phyloP scores from a whole-genome alignment of 1,284 basidiomycete genomes.

The Afroboletus lepidellus region DNA sequence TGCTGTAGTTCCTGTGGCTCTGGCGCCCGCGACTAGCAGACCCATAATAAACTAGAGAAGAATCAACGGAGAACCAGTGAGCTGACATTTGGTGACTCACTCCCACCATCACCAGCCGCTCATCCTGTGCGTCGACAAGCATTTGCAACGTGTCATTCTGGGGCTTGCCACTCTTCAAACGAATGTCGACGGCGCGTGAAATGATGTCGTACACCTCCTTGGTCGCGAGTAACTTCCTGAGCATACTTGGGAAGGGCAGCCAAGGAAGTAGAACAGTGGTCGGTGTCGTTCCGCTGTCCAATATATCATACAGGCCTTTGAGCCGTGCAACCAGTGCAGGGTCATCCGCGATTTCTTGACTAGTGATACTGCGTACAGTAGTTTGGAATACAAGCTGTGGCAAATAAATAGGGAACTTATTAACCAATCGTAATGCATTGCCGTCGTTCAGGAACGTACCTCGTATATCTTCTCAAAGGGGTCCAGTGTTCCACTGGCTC shows the following conservation, averaged over 20 bases:
- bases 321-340: constrained; percentile 55
- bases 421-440: background rate
- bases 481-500: constrained; percentile 56
- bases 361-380: constrained; percentile 63
- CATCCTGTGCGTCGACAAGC: constrained; percentile 65
- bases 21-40: constrained; percentile 67
- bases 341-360: constrained; percentile 66
- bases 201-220: constrained; percentile 72
- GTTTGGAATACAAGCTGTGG: constrained; percentile 67
- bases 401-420: background rate
- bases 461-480: constrained; percentile 70
- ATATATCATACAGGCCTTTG: constrained; percentile 58
- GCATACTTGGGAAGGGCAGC: constrained; percentile 68
- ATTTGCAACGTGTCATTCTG: constrained; percentile 69
- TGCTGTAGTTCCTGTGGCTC: constrained; percentile 74
- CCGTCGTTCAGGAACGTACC: constrained; percentile 39
- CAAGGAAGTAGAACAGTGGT: constrained; percentile 68
- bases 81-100: constrained; percentile 41
- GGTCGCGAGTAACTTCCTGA: constrained; percentile 65
- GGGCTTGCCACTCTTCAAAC: constrained; percentile 52
- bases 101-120: constrained; percentile 63
- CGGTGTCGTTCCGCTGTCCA: constrained; percentile 69
- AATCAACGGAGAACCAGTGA: constrained; percentile 21
- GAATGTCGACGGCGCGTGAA: constrained; percentile 49
- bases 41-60: constrained; percentile 70